Conservation (phyloP, 139 green algal genomes). For the Picochlorum sp. region DNA sequence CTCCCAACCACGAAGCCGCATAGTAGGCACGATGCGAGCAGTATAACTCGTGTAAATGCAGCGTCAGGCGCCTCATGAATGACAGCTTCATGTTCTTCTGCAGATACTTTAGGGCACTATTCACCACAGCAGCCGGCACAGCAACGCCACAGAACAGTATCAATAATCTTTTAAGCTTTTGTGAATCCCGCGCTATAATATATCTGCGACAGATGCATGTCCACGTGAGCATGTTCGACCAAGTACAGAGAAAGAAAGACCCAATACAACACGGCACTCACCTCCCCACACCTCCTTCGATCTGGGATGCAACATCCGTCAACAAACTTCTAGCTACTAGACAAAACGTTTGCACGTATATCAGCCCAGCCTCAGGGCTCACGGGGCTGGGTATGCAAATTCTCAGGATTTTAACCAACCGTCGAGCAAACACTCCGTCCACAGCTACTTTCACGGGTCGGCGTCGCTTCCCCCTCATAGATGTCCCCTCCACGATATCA, state of each 20-base stretch:
- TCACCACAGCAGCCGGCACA: conserved; percentile 77
- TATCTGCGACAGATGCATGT: background rate
- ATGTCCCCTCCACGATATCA: background rate
- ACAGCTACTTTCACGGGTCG: conserved; percentile 36
- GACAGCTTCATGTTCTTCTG: conserved; percentile 78
- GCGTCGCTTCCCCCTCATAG: background rate
- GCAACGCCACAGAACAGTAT: conserved; percentile 54
- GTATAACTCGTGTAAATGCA: conserved; percentile 77
- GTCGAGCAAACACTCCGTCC: conserved; percentile 35
- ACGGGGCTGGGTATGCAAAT: conserved; percentile 64
- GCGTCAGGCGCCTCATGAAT: conserved; percentile 53
- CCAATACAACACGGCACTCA: background rate
- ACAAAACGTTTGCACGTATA: conserved; percentile 56
- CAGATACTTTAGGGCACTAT: conserved; percentile 87
- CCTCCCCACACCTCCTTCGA: conserved; percentile 45
- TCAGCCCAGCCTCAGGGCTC: conserved; percentile 58
- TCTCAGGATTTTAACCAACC: conserved; percentile 35
- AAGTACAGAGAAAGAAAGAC: too few relatives aligned
- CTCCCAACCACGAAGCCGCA: conserved; percentile 73
- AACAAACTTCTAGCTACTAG: conserved; percentile 75
- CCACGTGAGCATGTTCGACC: too few relatives aligned
- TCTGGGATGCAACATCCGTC: conserved; percentile 64
- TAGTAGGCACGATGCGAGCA: conserved; percentile 88
- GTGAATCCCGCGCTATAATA: conserved; percentile 41
- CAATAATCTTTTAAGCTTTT: conserved; percentile 38